A percentile compares a stretch with the other conserved stretches of the same genome.
Evolutionary conservation across 164 flowering plant genomes (phyloP).

Genomic region (Magnolia officinalis): DNA sequence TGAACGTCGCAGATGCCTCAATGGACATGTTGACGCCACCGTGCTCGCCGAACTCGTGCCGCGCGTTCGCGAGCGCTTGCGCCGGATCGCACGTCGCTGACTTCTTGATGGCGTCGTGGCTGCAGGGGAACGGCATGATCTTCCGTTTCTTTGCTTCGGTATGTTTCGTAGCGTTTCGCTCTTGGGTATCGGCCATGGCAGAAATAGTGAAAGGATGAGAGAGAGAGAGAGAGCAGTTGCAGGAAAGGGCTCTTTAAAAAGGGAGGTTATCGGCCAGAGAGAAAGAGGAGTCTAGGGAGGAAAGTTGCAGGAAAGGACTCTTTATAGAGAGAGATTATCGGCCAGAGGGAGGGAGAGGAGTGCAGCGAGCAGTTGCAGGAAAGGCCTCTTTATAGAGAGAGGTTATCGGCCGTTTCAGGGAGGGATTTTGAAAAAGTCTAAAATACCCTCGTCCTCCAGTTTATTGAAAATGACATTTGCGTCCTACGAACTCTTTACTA

Average conservation of each 20-base stretch:
- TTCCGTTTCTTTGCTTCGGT: neutral
- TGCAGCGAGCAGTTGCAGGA: too few species aligned
- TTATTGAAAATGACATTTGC: too few species aligned
- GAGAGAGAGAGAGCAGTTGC: neutral
- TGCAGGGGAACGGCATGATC: neutral
- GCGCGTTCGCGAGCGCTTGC: slow-evolving; percentile 56
- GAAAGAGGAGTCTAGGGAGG: neutral
- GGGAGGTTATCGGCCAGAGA: neutral
- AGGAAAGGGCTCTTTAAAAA: neutral
- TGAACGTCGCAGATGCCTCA: slow-evolving; percentile 96
- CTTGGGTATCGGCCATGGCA: neutral
- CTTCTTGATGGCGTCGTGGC: neutral
- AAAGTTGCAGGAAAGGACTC: neutral
- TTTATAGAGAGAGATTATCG: too few species aligned
- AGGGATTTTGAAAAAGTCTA: too few species aligned
- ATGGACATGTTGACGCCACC: slow-evolving; percentile 99
- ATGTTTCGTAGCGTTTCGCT: neutral
- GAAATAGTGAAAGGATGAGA: neutral
- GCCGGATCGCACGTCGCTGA: slow-evolving; percentile 44
- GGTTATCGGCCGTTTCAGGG: too few species aligned
- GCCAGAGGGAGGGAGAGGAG: too few species aligned
- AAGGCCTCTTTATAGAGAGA: too few species aligned
- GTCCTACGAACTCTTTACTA: too few species aligned
- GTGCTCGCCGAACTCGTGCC: slow-evolving; percentile 97
- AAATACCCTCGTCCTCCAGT: too few species aligned